Evolutionary conservation across 75 land plant genomes (phyloP).

Genomic region (Pinus albicaulis): DNA sequence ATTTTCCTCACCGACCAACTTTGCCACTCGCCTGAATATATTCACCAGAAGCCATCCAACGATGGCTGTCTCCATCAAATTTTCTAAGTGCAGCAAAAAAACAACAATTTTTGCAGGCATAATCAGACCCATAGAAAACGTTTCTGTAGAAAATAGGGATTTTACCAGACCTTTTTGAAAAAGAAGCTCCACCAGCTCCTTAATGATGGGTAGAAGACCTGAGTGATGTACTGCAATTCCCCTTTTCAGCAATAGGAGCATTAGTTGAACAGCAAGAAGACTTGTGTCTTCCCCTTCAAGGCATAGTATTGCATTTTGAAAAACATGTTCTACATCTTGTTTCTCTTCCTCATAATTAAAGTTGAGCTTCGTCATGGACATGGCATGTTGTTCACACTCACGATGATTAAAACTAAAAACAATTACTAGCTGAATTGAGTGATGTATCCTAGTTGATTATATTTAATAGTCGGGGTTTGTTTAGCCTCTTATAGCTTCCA

Average conservation of each 20-base stretch:
- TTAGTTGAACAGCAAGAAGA: conserved; percentile 7
- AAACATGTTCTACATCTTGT: conserved; percentile 16
- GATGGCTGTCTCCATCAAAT: no score
- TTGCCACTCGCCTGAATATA: no score
- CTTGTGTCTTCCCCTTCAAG: conserved; percentile 14
- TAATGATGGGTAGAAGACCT: conserved; percentile 24
- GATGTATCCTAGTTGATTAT: no score
- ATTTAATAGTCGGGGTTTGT: no score
- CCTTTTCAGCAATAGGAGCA: conserved; percentile 19
- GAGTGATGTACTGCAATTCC: conserved; percentile 25
- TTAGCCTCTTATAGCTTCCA: no score
- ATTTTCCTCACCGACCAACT: conserved; percentile 13
- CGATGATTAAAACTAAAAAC: conserved; percentile 21
- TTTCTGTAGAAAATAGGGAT: conserved; percentile 22
- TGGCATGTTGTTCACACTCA: conserved; percentile 19
- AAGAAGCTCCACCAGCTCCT: conserved; percentile 21
- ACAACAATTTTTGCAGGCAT: no score
- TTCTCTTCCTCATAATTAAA: conserved; percentile 19
- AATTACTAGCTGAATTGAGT: conserved; percentile 23
- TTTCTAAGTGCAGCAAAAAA: no score
- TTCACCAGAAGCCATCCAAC: no score
- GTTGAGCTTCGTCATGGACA: conserved; percentile 14
- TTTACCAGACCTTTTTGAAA: conserved; percentile 25
- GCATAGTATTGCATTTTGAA: conserved; percentile 14
- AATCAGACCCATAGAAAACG: no score